Base-by-base conservation (phyloP, 805 yeast species). In the Lipomyces yamadae region DNA sequence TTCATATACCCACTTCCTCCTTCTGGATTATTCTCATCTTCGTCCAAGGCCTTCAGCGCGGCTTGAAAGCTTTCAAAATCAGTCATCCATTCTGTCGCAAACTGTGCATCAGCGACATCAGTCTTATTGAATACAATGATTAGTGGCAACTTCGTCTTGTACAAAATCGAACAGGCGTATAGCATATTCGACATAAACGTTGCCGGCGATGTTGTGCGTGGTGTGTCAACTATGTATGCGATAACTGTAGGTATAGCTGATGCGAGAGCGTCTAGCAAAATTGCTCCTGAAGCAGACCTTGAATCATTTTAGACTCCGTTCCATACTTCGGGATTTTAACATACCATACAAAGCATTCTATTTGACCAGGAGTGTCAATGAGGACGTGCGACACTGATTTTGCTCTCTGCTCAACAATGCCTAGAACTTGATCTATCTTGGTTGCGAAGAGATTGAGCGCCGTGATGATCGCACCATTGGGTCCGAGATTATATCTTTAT, bases 161-260 rank as follows among this genome's bases (percentile, higher is more conserved):
- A 95, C 58, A 95, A 83, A 60, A 95, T 94, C 6, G 98, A 94
- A 80, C 99, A 95, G 0, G 99, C 99, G 76, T 95, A 95, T 42
- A 95, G 84, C 99, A 95, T 95, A 78, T 95, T 95, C 62, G 98
- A 93, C 86, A 95, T 95, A 78, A 95, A 95, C 1, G 99, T 95
- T 0, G 97, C 90, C 55, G 99, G 99, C 1, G 96, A 88, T 1
- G 96, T 82, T 68, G 93, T 90, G 76, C 99, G 84, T 60, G 99
- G 99, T 0, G 99, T 95, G 76, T 95, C 99, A 34, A 95, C 95
- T 69, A 95, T 88, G 77, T 95, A 95, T 0, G 98, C 98, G 70
- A 95, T 86, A 34, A 95, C 91, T 0, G 99, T 95, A 18, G 99
- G 99, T 77, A 92, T 91, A 3, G 96, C 87, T 0, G 97, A 89